Percentiles rank a stretch among this genome's conserved stretches.
These are phyloP conservation scores for Saccharomycopsis oosterbeekiorum DNA, from an alignment of 805 yeast species.

Conservation along the genomic window DNA sequence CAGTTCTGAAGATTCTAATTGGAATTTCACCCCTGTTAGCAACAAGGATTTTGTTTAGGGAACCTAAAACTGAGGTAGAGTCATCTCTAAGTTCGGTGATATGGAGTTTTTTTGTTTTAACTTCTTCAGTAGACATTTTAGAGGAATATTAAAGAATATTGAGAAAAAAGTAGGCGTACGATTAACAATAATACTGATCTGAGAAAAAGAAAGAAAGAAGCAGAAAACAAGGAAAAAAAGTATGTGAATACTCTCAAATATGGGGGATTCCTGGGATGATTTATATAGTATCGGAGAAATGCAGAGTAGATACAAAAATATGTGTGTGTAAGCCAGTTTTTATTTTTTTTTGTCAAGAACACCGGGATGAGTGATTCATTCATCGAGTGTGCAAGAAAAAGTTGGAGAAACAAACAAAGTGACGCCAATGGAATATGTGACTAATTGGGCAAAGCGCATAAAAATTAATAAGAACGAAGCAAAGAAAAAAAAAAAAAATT, in stretches of 20 bases:
- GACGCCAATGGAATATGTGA: background rate
- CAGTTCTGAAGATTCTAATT: conserved; percentile 86
- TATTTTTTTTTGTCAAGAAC: conserved; percentile 1
- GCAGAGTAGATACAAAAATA: background rate
- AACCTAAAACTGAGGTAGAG: conserved; percentile 27
- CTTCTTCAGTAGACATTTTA: conserved; percentile 10
- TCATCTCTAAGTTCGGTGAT: conserved; percentile 17
- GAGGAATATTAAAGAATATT: background rate
- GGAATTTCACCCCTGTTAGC: conserved; percentile 85
- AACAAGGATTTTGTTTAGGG: conserved; percentile 51
- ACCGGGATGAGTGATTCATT: background rate
- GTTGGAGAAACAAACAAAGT: background rate
- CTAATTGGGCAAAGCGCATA: background rate
- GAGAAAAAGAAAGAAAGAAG: background rate
- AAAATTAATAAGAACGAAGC: background rate
- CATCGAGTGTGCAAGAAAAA: background rate
- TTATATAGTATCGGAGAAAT: background rate
- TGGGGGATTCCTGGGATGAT: background rate
- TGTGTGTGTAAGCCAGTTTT: background rate
- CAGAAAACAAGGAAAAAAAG: background rate
- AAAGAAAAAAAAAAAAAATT: background rate
- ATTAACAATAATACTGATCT: background rate
- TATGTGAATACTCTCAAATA: background rate
- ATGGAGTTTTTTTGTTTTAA: conserved; percentile 7
- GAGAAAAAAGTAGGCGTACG: background rate